Conservation (phyloP, 2,329 filamentous ascomycete species). For the Onygenales sp. region DNA sequence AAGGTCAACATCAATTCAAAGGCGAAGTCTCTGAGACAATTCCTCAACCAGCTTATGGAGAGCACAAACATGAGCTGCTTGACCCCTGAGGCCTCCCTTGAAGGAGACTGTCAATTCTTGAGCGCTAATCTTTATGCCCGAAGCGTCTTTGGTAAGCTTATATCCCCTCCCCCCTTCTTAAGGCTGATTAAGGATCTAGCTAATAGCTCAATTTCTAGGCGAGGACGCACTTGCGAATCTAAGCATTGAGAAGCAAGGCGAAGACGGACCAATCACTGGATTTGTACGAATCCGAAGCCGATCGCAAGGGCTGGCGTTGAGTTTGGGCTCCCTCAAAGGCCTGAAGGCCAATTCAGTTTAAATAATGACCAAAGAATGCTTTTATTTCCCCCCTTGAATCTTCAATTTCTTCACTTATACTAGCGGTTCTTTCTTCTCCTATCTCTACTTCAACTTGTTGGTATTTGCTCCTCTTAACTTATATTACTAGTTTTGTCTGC, state of each 20-base stretch:
- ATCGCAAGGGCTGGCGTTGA: slow-evolving; percentile 88
- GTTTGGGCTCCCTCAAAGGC: slow-evolving; percentile 87
- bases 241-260: slow-evolving; percentile 95
- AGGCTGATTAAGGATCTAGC: slow-evolving; percentile 1
- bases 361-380: slow-evolving; percentile 22
- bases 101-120: slow-evolving; percentile 96
- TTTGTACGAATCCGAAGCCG: slow-evolving; percentile 97
- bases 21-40: slow-evolving; percentile 81
- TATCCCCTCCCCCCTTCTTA: not conserved
- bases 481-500: not conserved
- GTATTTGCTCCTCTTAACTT: not conserved
- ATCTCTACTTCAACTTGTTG: slow-evolving; percentile 5
- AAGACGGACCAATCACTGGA: slow-evolving; percentile 88
- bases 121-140: slow-evolving; percentile 94
- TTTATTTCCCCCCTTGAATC: slow-evolving; percentile 15
- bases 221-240: slow-evolving; percentile 97
- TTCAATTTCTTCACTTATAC: slow-evolving; percentile 13
- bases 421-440: slow-evolving; percentile 9
- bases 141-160: slow-evolving; percentile 87
- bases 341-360: slow-evolving; percentile 58
- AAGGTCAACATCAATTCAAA: slow-evolving; percentile 99
- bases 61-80: slow-evolving; percentile 98
- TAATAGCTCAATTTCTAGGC: slow-evolving; percentile 46
- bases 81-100: slow-evolving; percentile 89
- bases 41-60: slow-evolving; percentile 90